A percentile compares a stretch with the other conserved stretches of the same genome.
Evolutionary conservation across 768 basidiomycete genomes (phyloP).

Genomic region (Trametes cinnabarina): DNA sequence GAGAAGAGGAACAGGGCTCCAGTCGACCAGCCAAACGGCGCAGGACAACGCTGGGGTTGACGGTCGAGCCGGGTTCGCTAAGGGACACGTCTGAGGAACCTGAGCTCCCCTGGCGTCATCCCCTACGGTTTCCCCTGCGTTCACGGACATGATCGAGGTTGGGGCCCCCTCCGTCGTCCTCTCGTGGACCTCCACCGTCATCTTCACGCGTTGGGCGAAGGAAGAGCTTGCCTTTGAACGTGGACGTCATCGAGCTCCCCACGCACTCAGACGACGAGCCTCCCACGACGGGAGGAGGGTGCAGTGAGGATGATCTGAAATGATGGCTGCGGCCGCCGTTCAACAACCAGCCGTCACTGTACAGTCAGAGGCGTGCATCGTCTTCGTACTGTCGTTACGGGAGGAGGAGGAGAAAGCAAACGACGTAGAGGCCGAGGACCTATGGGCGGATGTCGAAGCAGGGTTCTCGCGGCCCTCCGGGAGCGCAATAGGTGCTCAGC

Average conservation of each 20-base stretch:
- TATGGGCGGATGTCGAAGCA: not conserved
- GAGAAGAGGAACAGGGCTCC: not conserved
- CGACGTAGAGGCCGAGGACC: not conserved
- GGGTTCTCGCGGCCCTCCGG: not conserved
- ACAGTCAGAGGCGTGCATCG: constrained; percentile 3
- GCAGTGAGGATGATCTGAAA: not conserved
- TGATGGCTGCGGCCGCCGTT: not conserved
- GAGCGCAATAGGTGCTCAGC: not conserved
- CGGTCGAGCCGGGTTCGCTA: not conserved
- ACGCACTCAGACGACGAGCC: constrained; percentile 7
- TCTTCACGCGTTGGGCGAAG: not conserved
- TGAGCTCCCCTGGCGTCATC: not conserved
- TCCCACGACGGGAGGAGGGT: not conserved
- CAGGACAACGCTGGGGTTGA: not conserved
- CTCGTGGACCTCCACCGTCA: not conserved
- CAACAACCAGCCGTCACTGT: constrained; percentile 2
- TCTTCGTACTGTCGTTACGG: not conserved
- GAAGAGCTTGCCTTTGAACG: not conserved
- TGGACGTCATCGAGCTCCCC: constrained; percentile 5
- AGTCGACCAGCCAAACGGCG: not conserved
- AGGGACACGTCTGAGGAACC: not conserved
- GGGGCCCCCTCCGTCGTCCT: not conserved
- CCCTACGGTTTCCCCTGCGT: not conserved
- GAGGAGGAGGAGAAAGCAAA: too few species aligned
- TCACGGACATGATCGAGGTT: not conserved